A percentile compares a stretch with the other conserved stretches of the same genome.
Evolutionary conservation across 2,329 filamentous ascomycete species (phyloP).

Genomic region (Pyrenochaeta sp.): DNA sequence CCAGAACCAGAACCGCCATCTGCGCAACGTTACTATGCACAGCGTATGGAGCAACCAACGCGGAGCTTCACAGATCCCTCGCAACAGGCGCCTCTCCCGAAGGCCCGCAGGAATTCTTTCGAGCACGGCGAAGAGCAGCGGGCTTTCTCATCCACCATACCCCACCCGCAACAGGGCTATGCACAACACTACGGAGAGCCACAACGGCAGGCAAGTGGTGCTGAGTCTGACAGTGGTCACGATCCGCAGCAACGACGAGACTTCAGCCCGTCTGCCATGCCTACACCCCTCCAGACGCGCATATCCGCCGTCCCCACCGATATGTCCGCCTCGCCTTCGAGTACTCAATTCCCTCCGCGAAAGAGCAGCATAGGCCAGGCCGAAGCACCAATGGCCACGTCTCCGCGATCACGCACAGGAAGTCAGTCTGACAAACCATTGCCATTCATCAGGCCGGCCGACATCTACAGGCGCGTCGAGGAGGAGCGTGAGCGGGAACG

Average conservation of each 20-base stretch:
- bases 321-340: conserved; percentile 34
- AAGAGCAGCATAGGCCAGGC: conserved; percentile 68
- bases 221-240: conserved; percentile 44
- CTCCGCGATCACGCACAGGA: conserved; percentile 37
- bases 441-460: conserved; percentile 75
- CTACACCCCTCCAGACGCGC: conserved; percentile 58
- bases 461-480: conserved; percentile 77
- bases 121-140: conserved; percentile 63
- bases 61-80: conserved; percentile 55
- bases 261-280: conserved; percentile 63
- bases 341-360: conserved; percentile 63
- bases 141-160: conserved; percentile 55
- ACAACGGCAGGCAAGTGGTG: conserved; percentile 33
- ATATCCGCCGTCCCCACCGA: conserved; percentile 50
- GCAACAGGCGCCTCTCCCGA: conserved; percentile 34
- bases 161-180: conserved; percentile 28
- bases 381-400: conserved; percentile 32
- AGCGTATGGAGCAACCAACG: conserved; percentile 34
- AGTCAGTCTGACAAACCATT: conserved; percentile 60
- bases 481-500: conserved; percentile 69
- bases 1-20: conserved; percentile 52
- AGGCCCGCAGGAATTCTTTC: conserved; percentile 59
- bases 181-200: conserved; percentile 23
- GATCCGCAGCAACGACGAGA: conserved; percentile 55
- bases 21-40: conserved; percentile 54